Conservation (phyloP, 352 stramenopile species). For the Blastocystis sp. region DNA sequence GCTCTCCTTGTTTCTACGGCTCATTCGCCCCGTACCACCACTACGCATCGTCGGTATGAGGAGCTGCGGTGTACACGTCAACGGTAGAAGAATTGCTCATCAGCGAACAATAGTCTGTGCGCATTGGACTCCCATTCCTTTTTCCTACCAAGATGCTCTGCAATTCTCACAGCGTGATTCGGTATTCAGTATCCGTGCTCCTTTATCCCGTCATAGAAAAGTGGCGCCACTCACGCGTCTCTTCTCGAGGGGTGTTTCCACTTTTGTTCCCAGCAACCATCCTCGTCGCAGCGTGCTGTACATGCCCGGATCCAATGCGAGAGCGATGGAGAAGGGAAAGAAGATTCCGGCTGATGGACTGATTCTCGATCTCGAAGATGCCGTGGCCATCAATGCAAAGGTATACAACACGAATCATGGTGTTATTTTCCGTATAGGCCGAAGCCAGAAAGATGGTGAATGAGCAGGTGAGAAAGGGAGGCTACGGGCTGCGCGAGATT, state of each 20-base stretch:
- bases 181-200: background rate
- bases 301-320: slow-evolving; percentile 71
- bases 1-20: too few species aligned
- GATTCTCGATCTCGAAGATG: slow-evolving; percentile 74
- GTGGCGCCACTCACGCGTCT: background rate
- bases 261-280: slow-evolving; percentile 56
- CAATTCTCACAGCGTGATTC: background rate
- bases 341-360: slow-evolving; percentile 71
- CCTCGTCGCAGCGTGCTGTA: slow-evolving; percentile 71
- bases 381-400: slow-evolving; percentile 72
- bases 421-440: slow-evolving; percentile 33
- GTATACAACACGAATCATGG: background rate
- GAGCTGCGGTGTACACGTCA: too few species aligned
- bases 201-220: slow-evolving; percentile 4
- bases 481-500: slow-evolving; percentile 70
- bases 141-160: background rate
- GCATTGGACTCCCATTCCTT: too few species aligned
- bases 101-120: too few species aligned
- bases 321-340: slow-evolving; percentile 71
- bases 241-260: slow-evolving; percentile 20
- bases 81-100: too few species aligned
- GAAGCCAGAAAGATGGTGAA: slow-evolving; percentile 70
- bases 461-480: slow-evolving; percentile 70
- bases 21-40: too few species aligned
- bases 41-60: too few species aligned